These are phyloP conservation scores for Helicocarpus griseus DNA, from an alignment of 2,329 filamentous ascomycete species.

Conservation along the genomic window DNA sequence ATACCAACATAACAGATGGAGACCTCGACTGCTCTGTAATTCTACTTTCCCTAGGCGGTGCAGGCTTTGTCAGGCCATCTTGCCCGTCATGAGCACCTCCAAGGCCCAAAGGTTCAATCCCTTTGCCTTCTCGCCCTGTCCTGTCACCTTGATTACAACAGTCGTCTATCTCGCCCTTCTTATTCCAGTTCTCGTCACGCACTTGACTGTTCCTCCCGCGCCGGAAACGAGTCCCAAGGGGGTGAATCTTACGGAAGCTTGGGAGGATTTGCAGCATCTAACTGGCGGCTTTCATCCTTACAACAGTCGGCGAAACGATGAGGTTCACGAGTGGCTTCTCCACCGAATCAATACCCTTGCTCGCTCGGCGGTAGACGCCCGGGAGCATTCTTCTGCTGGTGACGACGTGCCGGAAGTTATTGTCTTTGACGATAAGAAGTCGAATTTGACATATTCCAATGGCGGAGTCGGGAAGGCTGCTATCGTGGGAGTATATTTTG, in stretches of 20 bases:
- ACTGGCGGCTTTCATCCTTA: conserved; percentile 75
- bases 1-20: not conserved
- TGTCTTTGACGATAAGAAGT: conserved; percentile 67
- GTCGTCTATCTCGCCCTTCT: conserved; percentile 68
- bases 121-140: conserved; percentile 66
- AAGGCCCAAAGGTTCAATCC: conserved; percentile 30
- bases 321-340: conserved; percentile 67
- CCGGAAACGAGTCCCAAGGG: conserved; percentile 52
- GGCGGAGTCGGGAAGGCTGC: conserved; percentile 28
- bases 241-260: conserved; percentile 75
- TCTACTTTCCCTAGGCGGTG: not conserved
- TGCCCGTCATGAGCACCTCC: conserved; percentile 22
- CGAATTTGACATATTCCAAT: conserved; percentile 65
- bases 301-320: conserved; percentile 75
- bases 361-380: conserved; percentile 43
- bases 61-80: not conserved
- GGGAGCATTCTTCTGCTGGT: conserved; percentile 11
- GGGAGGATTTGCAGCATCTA: conserved; percentile 69
- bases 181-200: conserved; percentile 61
- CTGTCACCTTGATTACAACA: conserved; percentile 72
- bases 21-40: not conserved
- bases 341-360: conserved; percentile 61
- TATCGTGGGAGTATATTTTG: conserved; percentile 64
- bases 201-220: conserved; percentile 63
- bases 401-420: conserved; percentile 34